phyloP scores from a whole-genome alignment of 2,329 filamentous ascomycete species.

The Aureobasidium sp. region DNA sequence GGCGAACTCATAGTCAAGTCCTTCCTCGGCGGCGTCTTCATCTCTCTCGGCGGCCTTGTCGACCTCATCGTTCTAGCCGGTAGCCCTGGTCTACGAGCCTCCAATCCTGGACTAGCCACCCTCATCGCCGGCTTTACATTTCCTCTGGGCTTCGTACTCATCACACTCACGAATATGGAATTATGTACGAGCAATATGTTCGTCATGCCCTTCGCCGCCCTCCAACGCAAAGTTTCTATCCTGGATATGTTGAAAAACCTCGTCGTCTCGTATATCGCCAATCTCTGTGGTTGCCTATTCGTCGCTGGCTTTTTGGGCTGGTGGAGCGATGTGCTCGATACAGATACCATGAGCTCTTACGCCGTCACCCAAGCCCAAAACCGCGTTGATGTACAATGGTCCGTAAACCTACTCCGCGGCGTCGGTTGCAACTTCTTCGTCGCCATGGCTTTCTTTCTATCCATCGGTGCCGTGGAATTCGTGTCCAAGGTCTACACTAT shows the following conservation, averaged over 20 bases:
- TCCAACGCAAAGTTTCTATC: conserved; percentile 12
- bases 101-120: conserved; percentile 15
- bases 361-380: background rate
- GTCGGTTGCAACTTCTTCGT: conserved; percentile 22
- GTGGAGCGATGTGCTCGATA: conserved; percentile 14
- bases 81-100: conserved; percentile 18
- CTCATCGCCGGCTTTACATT: conserved; percentile 13
- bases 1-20: conserved; percentile 27
- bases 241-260: conserved; percentile 13
- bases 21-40: conserved; percentile 23
- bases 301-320: conserved; percentile 15
- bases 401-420: conserved; percentile 19
- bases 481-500: conserved; percentile 20
- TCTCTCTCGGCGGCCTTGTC: conserved; percentile 27
- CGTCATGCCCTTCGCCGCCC: conserved; percentile 14
- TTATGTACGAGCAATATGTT: conserved; percentile 18
- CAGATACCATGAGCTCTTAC: conserved; percentile 13
- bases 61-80: conserved; percentile 25
- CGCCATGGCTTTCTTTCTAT: conserved; percentile 18
- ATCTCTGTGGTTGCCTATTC: conserved; percentile 14
- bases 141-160: conserved; percentile 16
- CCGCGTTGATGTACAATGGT: conserved; percentile 5
- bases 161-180: conserved; percentile 16
- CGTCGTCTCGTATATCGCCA: conserved; percentile 15
- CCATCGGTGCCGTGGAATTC: conserved; percentile 15